Base-by-base conservation (phyloP, 768 basidiomycete genomes). In the Boletus rex-veris region DNA sequence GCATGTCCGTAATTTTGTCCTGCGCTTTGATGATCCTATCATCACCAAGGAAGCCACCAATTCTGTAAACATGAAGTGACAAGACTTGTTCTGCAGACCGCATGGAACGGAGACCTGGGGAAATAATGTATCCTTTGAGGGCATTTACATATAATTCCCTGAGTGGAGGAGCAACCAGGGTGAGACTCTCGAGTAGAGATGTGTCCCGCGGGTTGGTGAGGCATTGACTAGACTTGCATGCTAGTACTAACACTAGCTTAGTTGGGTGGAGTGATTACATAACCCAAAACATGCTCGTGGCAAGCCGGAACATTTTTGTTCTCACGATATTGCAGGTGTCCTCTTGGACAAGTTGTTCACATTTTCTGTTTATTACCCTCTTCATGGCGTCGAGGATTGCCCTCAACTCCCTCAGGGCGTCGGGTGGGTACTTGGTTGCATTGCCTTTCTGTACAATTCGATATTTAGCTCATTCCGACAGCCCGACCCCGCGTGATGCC, bases 331-430 rank as follows among this genome's bases (percentile, higher is more conserved):
- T 38, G 36, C 59, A 19, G 53, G 57, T 38, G 38, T 37, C 45
- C 41, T 30, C 45, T 11, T 39, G 37, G 43, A 39, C 55, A 21
- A 48, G 41, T 50, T 49, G 10, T 48, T 52, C 45, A 47, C 53
- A 41, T 38, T 57, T 41, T 54, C 49, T 33, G 47, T 52, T 46
- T 47, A 46, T 33, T 44, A 40, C 44, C 37, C 30, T 44, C 50
- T 48, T 55, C 60, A 87, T 87, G 85, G 84, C 84, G 60, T 85
- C 85, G 69, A 82, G 84, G 79, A 81, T 87, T 73, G 84, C 83
- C 70, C 70, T 85, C 62, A 80, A 73, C 76, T 74, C 85, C 46
- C 73, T 88, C 67, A 77, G 82, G 72, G 79, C 78, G 53, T 81
- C 80, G 62, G 80, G 86, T 84, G 57, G 55, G 78, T 64, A 9